A percentile compares a stretch with the other conserved stretches of the same genome.
Conservation (phyloP, 345 rosid genomes). For the Laguncularia racemosa region DNA sequence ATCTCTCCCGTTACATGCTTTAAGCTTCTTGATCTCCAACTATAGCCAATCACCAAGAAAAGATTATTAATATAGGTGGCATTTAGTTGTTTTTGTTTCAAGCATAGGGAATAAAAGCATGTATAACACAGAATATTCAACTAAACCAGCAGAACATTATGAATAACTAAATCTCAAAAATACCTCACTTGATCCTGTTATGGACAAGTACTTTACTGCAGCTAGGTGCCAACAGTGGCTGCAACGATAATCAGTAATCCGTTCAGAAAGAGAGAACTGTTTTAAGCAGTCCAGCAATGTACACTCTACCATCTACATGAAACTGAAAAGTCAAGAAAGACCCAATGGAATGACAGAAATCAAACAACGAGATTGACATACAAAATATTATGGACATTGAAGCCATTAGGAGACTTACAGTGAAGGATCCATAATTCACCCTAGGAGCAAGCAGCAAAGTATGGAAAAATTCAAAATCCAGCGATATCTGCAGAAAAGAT, state of each 20-base stretch:
- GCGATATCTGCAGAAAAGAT: slow-evolving; percentile 51
- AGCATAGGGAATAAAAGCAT: too few relatives aligned
- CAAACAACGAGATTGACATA: slow-evolving; percentile 3
- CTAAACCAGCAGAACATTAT: not conserved
- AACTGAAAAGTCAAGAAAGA: not conserved
- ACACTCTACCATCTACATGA: slow-evolving; percentile 44
- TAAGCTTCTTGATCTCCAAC: slow-evolving; percentile 47
- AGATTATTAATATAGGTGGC: not conserved
- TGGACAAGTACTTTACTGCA: slow-evolving; percentile 49
- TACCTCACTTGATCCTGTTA: slow-evolving; percentile 47
- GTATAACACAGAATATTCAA: too few relatives aligned
- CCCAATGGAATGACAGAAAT: slow-evolving; percentile 1
- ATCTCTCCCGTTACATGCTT: slow-evolving; percentile 42
- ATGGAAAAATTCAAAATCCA: slow-evolving; percentile 83
- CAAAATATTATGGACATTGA: slow-evolving; percentile 19
- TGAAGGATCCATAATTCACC: slow-evolving; percentile 38
- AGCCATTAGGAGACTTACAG: slow-evolving; percentile 54
- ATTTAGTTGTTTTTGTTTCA: too few relatives aligned
- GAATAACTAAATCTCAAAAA: not conserved
- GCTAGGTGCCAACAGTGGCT: slow-evolving; percentile 78
- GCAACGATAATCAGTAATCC: slow-evolving; percentile 64
- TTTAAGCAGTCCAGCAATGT: slow-evolving; percentile 64
- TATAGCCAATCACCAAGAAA: slow-evolving; percentile 13
- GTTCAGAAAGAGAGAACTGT: slow-evolving; percentile 51
- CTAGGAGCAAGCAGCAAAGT: slow-evolving; percentile 65